A percentile compares a stretch with the other conserved stretches of the same genome.
Conservation (phyloP, 2,329 filamentous ascomycete genomes). For the Aspergillus oerlinghausenensis region DNA sequence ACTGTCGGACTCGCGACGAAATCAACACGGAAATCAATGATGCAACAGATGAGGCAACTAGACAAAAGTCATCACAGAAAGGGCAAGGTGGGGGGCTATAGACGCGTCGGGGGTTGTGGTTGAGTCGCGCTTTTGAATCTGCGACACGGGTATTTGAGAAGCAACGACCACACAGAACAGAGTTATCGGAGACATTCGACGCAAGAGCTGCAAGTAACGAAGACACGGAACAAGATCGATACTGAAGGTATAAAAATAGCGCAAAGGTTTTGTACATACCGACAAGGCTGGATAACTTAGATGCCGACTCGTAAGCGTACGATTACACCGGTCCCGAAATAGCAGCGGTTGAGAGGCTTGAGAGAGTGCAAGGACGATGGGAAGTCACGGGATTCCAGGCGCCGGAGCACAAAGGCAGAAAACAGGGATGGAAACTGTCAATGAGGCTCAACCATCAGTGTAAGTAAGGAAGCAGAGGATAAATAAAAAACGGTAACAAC, state of each 20-base stretch:
- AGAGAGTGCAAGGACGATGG: constrained; percentile 16
- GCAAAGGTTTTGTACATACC: constrained; percentile 29
- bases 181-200: constrained; percentile 15
- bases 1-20: neutral
- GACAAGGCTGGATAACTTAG: constrained; percentile 38
- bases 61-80: neutral
- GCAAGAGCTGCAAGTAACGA: constrained; percentile 6
- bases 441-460: neutral
- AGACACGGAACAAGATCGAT: neutral
- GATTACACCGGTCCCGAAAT: constrained; percentile 36
- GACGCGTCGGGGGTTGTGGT: constrained; percentile 22
- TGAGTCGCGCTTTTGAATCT: constrained; percentile 19
- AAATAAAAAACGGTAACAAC: neutral
- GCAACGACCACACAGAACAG: constrained; percentile 14
- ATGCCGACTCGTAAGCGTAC: constrained; percentile 36
- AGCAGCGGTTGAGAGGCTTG: constrained; percentile 28
- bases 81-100: constrained; percentile 8
- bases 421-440: neutral
- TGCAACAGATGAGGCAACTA: neutral
- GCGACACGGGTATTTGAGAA: constrained; percentile 19
- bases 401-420: constrained; percentile 11
- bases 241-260: constrained; percentile 4
- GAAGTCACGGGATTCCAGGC: constrained; percentile 26
- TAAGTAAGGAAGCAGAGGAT: neutral
- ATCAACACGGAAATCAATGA: constrained; percentile 20